phyloP scores from a whole-genome alignment of 768 basidiomycete genomes.

The Rhodocollybia butyracea region DNA sequence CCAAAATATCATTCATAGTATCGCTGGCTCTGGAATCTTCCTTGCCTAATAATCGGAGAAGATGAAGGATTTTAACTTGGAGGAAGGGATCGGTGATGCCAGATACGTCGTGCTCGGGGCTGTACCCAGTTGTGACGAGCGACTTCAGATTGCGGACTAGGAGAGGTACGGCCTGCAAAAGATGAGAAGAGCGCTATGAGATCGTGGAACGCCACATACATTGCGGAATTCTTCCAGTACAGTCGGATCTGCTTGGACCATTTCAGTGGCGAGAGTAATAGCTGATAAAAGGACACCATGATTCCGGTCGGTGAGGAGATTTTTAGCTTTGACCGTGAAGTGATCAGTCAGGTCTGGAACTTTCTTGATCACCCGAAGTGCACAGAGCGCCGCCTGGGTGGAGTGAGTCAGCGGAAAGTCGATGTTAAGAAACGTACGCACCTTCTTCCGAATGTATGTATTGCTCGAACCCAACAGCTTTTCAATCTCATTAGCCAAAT shows the following conservation, averaged over 20 bases:
- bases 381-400: slow-evolving; percentile 87
- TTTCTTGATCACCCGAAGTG: slow-evolving; percentile 89
- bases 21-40: slow-evolving; percentile 87
- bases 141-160: slow-evolving; percentile 95
- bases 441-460: slow-evolving; percentile 99
- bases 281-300: slow-evolving; percentile 95
- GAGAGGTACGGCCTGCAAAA: slow-evolving; percentile 76
- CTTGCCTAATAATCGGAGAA: slow-evolving; percentile 84
- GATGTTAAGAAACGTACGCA: slow-evolving; percentile 26
- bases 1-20: slow-evolving; percentile 97
- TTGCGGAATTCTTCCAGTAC: slow-evolving; percentile 87
- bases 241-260: slow-evolving; percentile 76
- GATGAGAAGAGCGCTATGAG: slow-evolving; percentile 3
- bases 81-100: slow-evolving; percentile 97
- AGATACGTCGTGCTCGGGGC: slow-evolving; percentile 98
- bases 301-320: slow-evolving; percentile 90
- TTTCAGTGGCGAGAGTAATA: slow-evolving; percentile 92
- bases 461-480: slow-evolving; percentile 96
- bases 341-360: slow-evolving; percentile 96
- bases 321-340: slow-evolving; percentile 84
- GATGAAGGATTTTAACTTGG: slow-evolving; percentile 88
- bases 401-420: slow-evolving; percentile 6
- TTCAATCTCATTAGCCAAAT: slow-evolving; percentile 96
- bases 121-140: slow-evolving; percentile 93
- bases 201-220: slow-evolving; percentile 41